Conservation (phyloP, 768 basidiomycete species). For the Lactifluus rugatus region DNA sequence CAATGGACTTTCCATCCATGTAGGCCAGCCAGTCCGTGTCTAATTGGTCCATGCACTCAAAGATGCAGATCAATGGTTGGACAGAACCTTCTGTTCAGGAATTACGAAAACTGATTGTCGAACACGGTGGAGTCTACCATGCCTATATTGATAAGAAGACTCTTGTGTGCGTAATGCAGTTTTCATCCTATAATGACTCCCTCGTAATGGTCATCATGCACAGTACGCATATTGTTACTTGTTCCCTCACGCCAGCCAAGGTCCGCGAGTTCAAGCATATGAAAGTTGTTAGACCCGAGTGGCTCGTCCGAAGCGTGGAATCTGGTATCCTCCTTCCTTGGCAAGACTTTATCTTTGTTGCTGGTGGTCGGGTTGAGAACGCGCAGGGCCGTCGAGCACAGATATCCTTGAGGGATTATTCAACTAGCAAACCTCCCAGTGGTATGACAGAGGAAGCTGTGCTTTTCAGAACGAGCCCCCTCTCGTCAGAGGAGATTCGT, state of each 20-base stretch:
- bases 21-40: slow-evolving; percentile 31
- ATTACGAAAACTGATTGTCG: slow-evolving; percentile 66
- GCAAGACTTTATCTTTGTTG: slow-evolving; percentile 58
- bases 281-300: slow-evolving; percentile 84
- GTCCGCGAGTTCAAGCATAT: slow-evolving; percentile 79
- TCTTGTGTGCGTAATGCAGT: slow-evolving; percentile 45
- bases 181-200: not conserved
- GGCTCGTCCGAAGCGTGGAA: slow-evolving; percentile 77
- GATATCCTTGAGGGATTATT: slow-evolving; percentile 25
- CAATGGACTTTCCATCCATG: slow-evolving; percentile 69
- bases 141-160: slow-evolving; percentile 77
- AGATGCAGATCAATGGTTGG: slow-evolving; percentile 73
- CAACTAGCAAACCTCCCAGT: slow-evolving; percentile 10
- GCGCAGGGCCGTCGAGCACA: slow-evolving; percentile 42
- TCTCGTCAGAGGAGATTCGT: not conserved
- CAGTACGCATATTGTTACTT: slow-evolving; percentile 88
- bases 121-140: slow-evolving; percentile 75
- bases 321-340: slow-evolving; percentile 66
- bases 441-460: not conserved
- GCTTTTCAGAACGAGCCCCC: not conserved
- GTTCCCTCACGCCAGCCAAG: slow-evolving; percentile 83
- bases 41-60: slow-evolving; percentile 1
- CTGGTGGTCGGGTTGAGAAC: slow-evolving; percentile 37
- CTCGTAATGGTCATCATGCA: not conserved
- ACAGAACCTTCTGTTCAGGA: slow-evolving; percentile 83